These are phyloP conservation scores for Mycena indigotica DNA, from an alignment of 768 basidiomycete genomes.

Conservation along the genomic window DNA sequence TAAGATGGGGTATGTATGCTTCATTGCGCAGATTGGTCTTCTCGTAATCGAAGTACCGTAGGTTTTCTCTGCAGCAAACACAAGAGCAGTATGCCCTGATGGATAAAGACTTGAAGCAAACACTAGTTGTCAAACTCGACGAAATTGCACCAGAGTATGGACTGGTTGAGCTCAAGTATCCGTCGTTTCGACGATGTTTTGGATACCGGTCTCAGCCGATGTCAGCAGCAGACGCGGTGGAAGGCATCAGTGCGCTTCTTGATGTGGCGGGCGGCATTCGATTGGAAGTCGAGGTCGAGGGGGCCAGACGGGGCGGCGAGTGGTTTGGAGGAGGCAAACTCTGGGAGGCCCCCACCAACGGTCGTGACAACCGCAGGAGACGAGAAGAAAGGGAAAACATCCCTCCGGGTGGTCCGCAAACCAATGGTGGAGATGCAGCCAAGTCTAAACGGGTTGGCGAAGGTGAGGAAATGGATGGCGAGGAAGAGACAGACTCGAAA, in stretches of 20 bases:
- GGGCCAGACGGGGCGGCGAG: constrained; percentile 87
- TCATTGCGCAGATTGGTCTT: background rate
- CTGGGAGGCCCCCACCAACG: constrained; percentile 64
- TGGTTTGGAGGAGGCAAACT: constrained; percentile 87
- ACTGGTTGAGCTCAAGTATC: constrained; percentile 88
- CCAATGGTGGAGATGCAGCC: constrained; percentile 23
- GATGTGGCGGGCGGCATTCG: constrained; percentile 91
- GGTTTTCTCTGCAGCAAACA: constrained; percentile 92
- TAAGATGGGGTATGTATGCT: constrained; percentile 87
- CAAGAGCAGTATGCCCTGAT: constrained; percentile 94
- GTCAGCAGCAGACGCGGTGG: constrained; percentile 91
- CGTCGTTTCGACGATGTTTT: constrained; percentile 89
- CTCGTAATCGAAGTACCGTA: constrained; percentile 32
- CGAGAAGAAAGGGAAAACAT: constrained; percentile 43
- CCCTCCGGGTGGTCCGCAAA: constrained; percentile 29
- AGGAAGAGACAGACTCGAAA: constrained; percentile 36
- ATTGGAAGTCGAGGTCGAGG: constrained; percentile 89
- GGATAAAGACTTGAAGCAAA: constrained; percentile 91
- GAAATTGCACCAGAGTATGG: constrained; percentile 94
- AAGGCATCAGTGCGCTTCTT: constrained; percentile 82
- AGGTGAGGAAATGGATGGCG: constrained; percentile 29
- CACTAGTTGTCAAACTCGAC: constrained; percentile 78
- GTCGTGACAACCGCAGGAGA: constrained; percentile 39
- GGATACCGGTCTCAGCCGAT: constrained; percentile 88
- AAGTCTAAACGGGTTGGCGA: constrained; percentile 26